phyloP scores from a whole-genome alignment of 306 rosid genomes.

The Gastrolobium bilobum region DNA sequence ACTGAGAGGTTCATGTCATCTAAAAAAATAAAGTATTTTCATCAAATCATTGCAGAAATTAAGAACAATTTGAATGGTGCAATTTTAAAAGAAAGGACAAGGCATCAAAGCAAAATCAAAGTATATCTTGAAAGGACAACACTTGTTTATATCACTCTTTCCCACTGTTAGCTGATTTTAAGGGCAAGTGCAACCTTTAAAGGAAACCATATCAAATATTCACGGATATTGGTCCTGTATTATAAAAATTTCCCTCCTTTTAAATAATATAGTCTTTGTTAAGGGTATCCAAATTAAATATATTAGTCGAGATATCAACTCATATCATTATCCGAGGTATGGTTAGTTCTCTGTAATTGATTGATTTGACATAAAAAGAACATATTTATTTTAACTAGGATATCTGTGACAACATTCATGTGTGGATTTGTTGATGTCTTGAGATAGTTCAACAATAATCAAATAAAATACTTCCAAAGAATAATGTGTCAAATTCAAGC shows the following conservation, averaged over 20 bases:
- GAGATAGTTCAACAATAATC: conserved; percentile 23
- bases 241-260: conserved; percentile 19
- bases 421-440: background rate
- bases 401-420: conserved; percentile 12
- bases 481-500: conserved; percentile 24
- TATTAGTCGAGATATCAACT: conserved; percentile 7
- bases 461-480: conserved; percentile 6
- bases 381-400: conserved; percentile 10
- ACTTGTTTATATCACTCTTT: conserved; percentile 38
- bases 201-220: conserved; percentile 51
- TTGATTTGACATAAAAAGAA: conserved; percentile 26
- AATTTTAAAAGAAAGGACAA: conserved; percentile 35
- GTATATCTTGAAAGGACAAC: conserved; percentile 48
- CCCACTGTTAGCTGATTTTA: conserved; percentile 40
- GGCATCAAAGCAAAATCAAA: conserved; percentile 40
- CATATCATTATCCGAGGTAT: conserved; percentile 20
- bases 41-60: conserved; percentile 35
- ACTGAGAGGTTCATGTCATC: background rate
- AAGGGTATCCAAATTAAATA: conserved; percentile 37
- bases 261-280: conserved; percentile 32
- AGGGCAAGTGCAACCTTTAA: conserved; percentile 52
- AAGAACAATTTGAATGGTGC: conserved; percentile 40
- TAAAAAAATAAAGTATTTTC: background rate
- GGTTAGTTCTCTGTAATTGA: background rate
- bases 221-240: conserved; percentile 45